Base-by-base conservation (phyloP, 192 early-diverging fungal genomes). In the Cladochytrium replicatum region DNA sequence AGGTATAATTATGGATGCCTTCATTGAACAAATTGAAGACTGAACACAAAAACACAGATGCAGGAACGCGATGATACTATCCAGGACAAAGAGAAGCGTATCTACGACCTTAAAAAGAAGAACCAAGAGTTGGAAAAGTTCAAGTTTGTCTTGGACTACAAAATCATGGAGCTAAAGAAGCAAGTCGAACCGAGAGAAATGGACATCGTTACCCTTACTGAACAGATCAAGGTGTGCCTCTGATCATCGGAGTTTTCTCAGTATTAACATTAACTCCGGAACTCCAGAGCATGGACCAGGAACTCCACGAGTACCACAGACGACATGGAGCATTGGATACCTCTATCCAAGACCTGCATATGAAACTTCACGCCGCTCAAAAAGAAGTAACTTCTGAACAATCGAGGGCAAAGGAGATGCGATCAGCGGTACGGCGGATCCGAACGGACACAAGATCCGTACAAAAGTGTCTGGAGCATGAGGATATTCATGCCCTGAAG, bases 81-180 rank as follows among this genome's bases (percentile, higher is more conserved):
- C 30, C 60, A 67, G 32, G 75, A 77, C 46, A 77, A 77, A 50
- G 71, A 73, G 32, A 77, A 77, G 46, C 62, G 75, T 22, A 77
- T 77, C 43, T 75, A 68, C 41, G 75, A 77, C 47, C 41, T 77
- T 13, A 64, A 73, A 44, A 77, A 77, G 41, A 77, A 77, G 38
- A 77, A 77, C 41, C 71, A 77, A 43, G 75, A 77, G 46, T 62
- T 77, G 25, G 75, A 77, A 57, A 77, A 77, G 55, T 77, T 77
- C 55, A 77, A 77, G 46, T 77, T 77, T 52, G 75, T 77, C 7
- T 55, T 77, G 22, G 75, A 77, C 40, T 77, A 73, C 51, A 77
- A 77, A 47, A 69, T 77, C 26, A 34, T 68, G n/a, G 75, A 77
- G 52, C 43, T 77, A 11, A 57, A 63, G 25, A 77, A 77, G 46